These are phyloP conservation scores for Stachybotrys elegans DNA, from an alignment of 2,329 filamentous ascomycete species.

Conservation along the genomic window DNA sequence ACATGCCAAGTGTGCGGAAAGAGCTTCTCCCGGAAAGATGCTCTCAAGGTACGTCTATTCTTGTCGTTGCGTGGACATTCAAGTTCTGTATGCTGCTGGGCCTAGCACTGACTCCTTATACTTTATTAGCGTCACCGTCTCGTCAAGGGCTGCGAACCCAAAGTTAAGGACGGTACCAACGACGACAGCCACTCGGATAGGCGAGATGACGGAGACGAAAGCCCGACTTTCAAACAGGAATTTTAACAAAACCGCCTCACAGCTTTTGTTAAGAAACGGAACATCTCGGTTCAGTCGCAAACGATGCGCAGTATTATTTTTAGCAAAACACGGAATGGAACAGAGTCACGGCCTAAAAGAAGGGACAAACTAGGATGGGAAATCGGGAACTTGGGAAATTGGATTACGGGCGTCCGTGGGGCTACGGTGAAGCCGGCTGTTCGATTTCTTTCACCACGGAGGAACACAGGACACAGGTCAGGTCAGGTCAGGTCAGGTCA, in stretches of 20 bases:
- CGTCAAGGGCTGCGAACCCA: constrained; percentile 56
- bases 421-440: no score
- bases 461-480: no score
- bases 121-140: constrained; percentile 50
- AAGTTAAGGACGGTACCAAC: constrained; percentile 18
- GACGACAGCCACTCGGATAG: constrained; percentile 16
- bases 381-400: no score
- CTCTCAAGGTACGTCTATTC: constrained; percentile 70
- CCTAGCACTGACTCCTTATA: constrained; percentile 10
- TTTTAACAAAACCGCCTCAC: constrained; percentile 1
- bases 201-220: constrained; percentile 18
- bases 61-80: not conserved
- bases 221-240: constrained; percentile 16
- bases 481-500: no score
- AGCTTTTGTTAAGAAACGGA: no score
- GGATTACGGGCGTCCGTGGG: no score
- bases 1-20: constrained; percentile 90
- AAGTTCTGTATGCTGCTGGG: not conserved
- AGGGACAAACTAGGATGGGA: no score
- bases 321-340: no score
- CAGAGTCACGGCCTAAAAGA: no score
- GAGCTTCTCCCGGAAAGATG: constrained; percentile 94
- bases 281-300: no score
- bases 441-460: no score
- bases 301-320: no score